Evolutionary conservation across 2,329 filamentous ascomycete species (phyloP).

Genomic region (Pyrenochaeta sp.): DNA sequence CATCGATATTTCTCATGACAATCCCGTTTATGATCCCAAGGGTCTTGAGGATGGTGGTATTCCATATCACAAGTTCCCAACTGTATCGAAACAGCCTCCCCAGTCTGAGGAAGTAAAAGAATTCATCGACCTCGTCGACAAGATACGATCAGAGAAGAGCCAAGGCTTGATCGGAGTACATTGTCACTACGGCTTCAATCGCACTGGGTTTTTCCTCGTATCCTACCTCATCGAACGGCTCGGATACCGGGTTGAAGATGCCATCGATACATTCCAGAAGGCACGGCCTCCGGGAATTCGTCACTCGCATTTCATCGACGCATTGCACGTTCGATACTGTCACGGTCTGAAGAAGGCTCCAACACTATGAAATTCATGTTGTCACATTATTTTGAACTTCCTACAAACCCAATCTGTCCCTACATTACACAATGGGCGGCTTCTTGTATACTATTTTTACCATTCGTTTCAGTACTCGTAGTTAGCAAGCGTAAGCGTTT

Average conservation of each 20-base stretch:
- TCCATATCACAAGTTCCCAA: slow-evolving; percentile 79
- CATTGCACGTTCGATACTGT: slow-evolving; percentile 79
- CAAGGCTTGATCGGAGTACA: slow-evolving; percentile 75
- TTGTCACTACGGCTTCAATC: slow-evolving; percentile 95
- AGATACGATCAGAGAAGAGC: slow-evolving; percentile 42
- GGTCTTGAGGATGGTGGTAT: slow-evolving; percentile 55
- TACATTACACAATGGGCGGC: no score
- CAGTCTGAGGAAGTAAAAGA: slow-evolving; percentile 65
- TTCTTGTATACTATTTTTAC: slow-evolving; percentile 10
- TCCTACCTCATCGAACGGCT: slow-evolving; percentile 88
- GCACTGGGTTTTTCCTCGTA: slow-evolving; percentile 89
- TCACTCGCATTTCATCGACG: slow-evolving; percentile 87
- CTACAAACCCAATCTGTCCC: background rate
- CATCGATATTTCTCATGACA: slow-evolving; percentile 90
- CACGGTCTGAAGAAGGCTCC: slow-evolving; percentile 53
- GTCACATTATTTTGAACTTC: background rate
- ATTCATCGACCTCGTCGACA: slow-evolving; percentile 67
- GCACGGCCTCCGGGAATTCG: slow-evolving; percentile 83
- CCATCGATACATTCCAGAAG: slow-evolving; percentile 78
- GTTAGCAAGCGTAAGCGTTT: slow-evolving; percentile 6
- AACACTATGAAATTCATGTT: slow-evolving; percentile 23
- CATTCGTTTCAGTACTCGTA: background rate
- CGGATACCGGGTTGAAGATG: slow-evolving; percentile 74
- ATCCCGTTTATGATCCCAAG: slow-evolving; percentile 83
- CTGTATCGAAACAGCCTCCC: slow-evolving; percentile 89